Evolutionary conservation across 2,329 filamentous ascomycete genomes (phyloP).

Genomic region (Venturia pyrina): DNA sequence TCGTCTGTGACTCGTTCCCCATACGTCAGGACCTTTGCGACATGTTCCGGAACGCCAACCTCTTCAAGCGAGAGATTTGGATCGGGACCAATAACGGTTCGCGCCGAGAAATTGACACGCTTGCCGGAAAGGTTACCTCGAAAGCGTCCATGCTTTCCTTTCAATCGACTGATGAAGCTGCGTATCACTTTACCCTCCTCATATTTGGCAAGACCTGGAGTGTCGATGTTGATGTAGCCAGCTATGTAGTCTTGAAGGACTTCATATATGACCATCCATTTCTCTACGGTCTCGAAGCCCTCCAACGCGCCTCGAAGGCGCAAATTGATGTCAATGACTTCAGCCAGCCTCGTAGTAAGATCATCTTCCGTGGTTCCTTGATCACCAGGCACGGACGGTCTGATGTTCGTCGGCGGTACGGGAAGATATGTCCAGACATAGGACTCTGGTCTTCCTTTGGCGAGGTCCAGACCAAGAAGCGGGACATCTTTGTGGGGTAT

Average conservation of each 20-base stretch:
- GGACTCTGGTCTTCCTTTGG: slow-evolving; percentile 85
- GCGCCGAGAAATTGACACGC: slow-evolving; percentile 94
- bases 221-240: slow-evolving; percentile 96
- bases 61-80: slow-evolving; percentile 90
- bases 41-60: slow-evolving; percentile 79
- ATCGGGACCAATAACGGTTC: slow-evolving; percentile 95
- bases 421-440: slow-evolving; percentile 96
- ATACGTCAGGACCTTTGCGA: slow-evolving; percentile 95
- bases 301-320: slow-evolving; percentile 74
- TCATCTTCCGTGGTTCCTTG: slow-evolving; percentile 92
- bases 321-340: slow-evolving; percentile 88
- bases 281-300: slow-evolving; percentile 75
- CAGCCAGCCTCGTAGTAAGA: slow-evolving; percentile 89
- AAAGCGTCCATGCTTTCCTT: slow-evolving; percentile 96
- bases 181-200: slow-evolving; percentile 81
- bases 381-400: slow-evolving; percentile 89
- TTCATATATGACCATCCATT: slow-evolving; percentile 97
- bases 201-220: slow-evolving; percentile 82
- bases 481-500: slow-evolving; percentile 82
- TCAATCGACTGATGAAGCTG: slow-evolving; percentile 88
- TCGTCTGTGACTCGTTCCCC: slow-evolving; percentile 68
- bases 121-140: slow-evolving; percentile 95
- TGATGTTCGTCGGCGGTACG: slow-evolving; percentile 85
- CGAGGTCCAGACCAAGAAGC: slow-evolving; percentile 76
- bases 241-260: slow-evolving; percentile 91